phyloP scores from a whole-genome alignment of 2,329 filamentous ascomycete genomes.

The Aspergillus sp. region DNA sequence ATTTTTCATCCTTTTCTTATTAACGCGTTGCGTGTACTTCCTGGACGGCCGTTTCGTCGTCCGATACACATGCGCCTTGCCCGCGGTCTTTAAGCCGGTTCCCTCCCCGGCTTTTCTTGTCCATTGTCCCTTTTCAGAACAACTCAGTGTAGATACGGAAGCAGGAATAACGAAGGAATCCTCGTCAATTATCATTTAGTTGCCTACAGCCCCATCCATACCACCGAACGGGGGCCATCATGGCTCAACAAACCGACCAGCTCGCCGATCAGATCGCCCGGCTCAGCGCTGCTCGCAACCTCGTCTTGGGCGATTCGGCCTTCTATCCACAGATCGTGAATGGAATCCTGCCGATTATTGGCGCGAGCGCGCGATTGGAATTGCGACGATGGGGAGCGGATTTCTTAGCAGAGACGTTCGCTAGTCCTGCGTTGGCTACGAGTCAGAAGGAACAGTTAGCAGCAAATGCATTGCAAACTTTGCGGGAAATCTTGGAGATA shows the following conservation, averaged over 20 bases:
- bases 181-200: background rate
- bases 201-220: background rate
- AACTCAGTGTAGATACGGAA: background rate
- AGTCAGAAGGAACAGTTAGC: slow-evolving; percentile 77
- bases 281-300: slow-evolving; percentile 82
- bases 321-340: slow-evolving; percentile 91
- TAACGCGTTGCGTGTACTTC: background rate
- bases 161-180: background rate
- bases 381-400: slow-evolving; percentile 93
- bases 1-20: background rate
- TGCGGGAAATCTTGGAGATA: slow-evolving; percentile 66
- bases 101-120: background rate
- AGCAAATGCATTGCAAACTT: slow-evolving; percentile 69
- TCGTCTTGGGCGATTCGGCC: slow-evolving; percentile 78
- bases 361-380: slow-evolving; percentile 67
- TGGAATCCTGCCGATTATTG: slow-evolving; percentile 87
- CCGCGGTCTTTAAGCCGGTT: background rate
- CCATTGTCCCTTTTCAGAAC: background rate
- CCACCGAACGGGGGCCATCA: slow-evolving; percentile 27
- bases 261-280: slow-evolving; percentile 77
- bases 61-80: background rate
- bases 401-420: slow-evolving; percentile 92
- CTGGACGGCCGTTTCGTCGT: background rate
- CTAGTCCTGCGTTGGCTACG: slow-evolving; percentile 74
- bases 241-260: slow-evolving; percentile 53